A percentile compares a stretch with the other conserved stretches of the same genome.
Evolutionary conservation across 148 eudicot genomes (phyloP).

Genomic region (Silene conica): DNA sequence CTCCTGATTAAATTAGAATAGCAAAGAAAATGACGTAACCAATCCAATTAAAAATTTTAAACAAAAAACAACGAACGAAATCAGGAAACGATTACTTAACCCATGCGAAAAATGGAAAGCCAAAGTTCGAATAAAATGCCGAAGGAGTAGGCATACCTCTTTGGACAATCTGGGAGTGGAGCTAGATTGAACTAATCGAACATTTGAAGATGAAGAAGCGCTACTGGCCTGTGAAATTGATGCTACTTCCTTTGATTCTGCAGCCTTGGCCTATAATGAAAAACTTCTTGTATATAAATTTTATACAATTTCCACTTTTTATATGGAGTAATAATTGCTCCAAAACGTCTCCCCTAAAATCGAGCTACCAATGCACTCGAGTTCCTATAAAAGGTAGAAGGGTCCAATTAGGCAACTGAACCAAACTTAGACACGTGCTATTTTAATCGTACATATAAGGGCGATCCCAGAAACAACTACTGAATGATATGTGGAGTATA

Average conservation of each 20-base stretch:
- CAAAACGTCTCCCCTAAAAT: neutral
- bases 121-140: neutral
- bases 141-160: constrained; percentile 46
- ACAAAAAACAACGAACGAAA: no score
- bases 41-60: no score
- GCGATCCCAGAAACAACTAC: neutral
- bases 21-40: neutral
- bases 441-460: neutral
- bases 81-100: no score
- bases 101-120: neutral
- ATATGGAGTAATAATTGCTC: no score
- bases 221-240: constrained; percentile 18
- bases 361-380: neutral
- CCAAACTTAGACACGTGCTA: neutral
- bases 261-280: constrained; percentile 57
- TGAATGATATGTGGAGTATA: neutral
- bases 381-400: neutral
- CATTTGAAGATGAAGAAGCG: constrained; percentile 28
- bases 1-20: constrained; percentile 41
- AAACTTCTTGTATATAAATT: constrained; percentile 5
- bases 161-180: constrained; percentile 38
- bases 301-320: neutral
- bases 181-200: constrained; percentile 31
- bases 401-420: neutral
- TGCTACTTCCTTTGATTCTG: constrained; percentile 38